Percentiles rank a stretch among this genome's conserved stretches.
Conservation (phyloP, 75 land plant species). For the Adiantum capillusveneris region DNA sequence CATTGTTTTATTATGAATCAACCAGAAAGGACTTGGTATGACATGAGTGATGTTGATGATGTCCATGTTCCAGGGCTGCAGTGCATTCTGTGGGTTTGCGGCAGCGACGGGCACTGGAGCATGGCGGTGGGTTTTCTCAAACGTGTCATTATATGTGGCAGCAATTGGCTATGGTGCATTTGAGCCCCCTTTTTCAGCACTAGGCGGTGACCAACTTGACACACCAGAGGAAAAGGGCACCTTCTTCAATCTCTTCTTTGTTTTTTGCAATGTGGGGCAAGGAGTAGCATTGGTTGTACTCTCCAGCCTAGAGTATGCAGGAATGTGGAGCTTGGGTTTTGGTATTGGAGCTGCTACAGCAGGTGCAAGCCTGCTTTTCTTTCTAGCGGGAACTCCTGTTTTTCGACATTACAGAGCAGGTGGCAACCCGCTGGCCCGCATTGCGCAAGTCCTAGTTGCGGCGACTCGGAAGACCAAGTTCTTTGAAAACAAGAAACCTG, state of each 20-base stretch:
- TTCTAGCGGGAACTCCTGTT: conserved; percentile 9
- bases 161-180: background rate
- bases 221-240: background rate
- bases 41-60: no score
- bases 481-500: no score
- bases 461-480: no score
- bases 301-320: conserved; percentile 19
- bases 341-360: conserved; percentile 17
- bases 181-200: background rate
- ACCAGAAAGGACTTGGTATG: no score
- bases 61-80: no score
- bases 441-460: conserved; percentile 27
- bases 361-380: background rate
- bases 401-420: conserved; percentile 10
- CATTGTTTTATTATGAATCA: no score
- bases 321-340: conserved; percentile 18
- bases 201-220: conserved; percentile 1
- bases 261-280: conserved; percentile 19
- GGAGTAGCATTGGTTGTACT: background rate
- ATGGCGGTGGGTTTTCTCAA: no score
- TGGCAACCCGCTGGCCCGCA: conserved; percentile 22
- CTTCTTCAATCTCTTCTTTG: background rate
- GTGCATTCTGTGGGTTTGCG: no score
- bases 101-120: no score
- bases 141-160: no score